Base-by-base conservation (phyloP, 208 protist species). In the Acanthamoeba sp. region DNA sequence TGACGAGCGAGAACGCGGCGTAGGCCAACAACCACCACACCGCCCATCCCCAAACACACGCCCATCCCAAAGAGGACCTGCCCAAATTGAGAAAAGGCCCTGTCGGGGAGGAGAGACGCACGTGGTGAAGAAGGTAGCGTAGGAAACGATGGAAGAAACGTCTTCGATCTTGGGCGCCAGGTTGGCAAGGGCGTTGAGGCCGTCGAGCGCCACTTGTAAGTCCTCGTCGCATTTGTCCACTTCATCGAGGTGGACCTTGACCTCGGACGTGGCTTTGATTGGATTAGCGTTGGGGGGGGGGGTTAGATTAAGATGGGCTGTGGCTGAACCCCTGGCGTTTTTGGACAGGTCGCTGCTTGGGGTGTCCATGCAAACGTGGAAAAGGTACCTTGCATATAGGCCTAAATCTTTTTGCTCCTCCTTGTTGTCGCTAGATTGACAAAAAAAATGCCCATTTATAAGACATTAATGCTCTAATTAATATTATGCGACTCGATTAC, bases 81-180 rank as follows among this genome's bases (percentile, higher is more conserved):
- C n/a, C n/a, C n/a, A n/a, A n/a, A n/a, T n/a, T n/a, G n/a, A 69
- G 59, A 71, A 36, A 38, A 73, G 34, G 29, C 6, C 22, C 0
- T 38, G 42, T 29, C 36, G 42, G n/a, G n/a, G 20, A 6, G 48
- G 36, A 18, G 45, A 32, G 16, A 7, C 10, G 1, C 48, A 91
- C 85, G 27, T 91, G 29, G 59, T 71, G 85, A 91, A 91, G 27
- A 91, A 91, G 55, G 85, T 29, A 7, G 52, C 29, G 85, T 73
- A 91, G 36, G 85, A 38, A 50, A 64, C 52, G 59, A 71, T 0
- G 59, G 85, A 64, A 32, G 57, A 71, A 6, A 91, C n/a, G 3
- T 91, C 85, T 14, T 38, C 57, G 5, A 91, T 36, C 4, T 45
- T 64, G 22, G 85, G 85, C 0, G 57, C 59, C 55, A 91, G 38